Conservation (phyloP, 169 alveolate genomes). For the Plasmodium blacklocki region DNA sequence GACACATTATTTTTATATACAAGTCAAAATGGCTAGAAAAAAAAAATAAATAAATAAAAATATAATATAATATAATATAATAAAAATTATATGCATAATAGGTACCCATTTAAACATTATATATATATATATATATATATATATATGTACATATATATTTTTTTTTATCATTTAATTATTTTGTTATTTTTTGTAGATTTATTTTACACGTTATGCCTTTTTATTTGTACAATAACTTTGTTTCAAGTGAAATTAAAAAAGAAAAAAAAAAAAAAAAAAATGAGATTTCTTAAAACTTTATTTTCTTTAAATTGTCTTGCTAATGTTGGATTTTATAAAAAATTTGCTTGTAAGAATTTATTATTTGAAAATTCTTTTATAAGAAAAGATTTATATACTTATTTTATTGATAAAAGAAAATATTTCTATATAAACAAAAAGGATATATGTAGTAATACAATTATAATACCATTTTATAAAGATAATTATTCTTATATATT, state of each 20-base stretch:
- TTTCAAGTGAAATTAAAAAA: background rate
- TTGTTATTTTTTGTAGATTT: background rate
- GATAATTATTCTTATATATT: conserved; percentile 56
- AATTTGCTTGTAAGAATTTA: conserved; percentile 10
- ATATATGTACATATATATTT: background rate
- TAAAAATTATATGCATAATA: too few relatives aligned
- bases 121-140: too few relatives aligned
- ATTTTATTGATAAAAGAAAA: conserved; percentile 10
- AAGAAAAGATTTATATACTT: conserved; percentile 2
- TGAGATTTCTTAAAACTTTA: conserved; percentile 21
- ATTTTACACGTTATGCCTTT: background rate
- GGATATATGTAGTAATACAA: conserved; percentile 30
- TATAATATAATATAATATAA: too few relatives aligned
- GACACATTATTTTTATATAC: too few relatives aligned
- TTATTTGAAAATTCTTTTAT: conserved; percentile 38
- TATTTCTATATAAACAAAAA: conserved; percentile 25
- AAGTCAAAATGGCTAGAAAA: too few relatives aligned
- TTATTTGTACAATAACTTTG: background rate
- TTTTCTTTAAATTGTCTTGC: conserved; percentile 25
- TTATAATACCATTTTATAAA: conserved; percentile 42
- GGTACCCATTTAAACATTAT: too few relatives aligned
- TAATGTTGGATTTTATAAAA: background rate
- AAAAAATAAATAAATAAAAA: too few relatives aligned
- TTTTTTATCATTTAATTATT: background rate
- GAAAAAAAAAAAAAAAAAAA: background rate